Conservation (phyloP, 371 early-diverging fungal species). For the Parasitella parasitica region DNA sequence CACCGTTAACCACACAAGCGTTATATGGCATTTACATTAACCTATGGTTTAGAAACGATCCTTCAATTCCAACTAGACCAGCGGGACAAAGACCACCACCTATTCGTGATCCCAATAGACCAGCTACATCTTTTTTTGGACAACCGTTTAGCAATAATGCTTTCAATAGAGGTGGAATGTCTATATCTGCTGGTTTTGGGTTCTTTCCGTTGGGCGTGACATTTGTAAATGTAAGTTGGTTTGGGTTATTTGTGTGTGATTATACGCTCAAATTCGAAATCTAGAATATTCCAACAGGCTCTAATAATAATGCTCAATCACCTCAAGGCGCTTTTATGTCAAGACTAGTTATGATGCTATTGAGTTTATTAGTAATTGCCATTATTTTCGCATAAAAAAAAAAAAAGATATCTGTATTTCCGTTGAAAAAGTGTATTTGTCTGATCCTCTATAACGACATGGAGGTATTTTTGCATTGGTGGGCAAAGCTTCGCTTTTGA, state of each 20-base stretch:
- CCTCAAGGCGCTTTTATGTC: slow-evolving; percentile 67
- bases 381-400: slow-evolving; percentile 56
- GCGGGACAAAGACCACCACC: slow-evolving; percentile 72
- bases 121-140: slow-evolving; percentile 45
- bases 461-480: too few relatives aligned
- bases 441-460: too few relatives aligned
- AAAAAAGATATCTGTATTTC: slow-evolving; percentile 3
- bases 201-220: slow-evolving; percentile 66
- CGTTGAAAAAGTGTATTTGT: too few relatives aligned
- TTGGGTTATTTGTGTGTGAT: neutral
- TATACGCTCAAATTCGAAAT: neutral
- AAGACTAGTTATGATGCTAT: slow-evolving; percentile 68
- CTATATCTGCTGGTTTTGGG: slow-evolving; percentile 55
- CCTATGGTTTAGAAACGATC: slow-evolving; percentile 19
- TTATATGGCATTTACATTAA: neutral
- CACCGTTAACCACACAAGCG: neutral
- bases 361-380: slow-evolving; percentile 61
- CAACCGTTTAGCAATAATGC: slow-evolving; percentile 51
- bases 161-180: slow-evolving; percentile 48
- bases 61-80: slow-evolving; percentile 65
- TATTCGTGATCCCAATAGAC: slow-evolving; percentile 49
- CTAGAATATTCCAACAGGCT: slow-evolving; percentile 34
- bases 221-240: slow-evolving; percentile 40
- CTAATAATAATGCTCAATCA: slow-evolving; percentile 20
- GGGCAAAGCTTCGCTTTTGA: too few relatives aligned